Evolutionary conservation across 2,329 filamentous ascomycete genomes (phyloP).

Genomic region (Mariannaea sp.): DNA sequence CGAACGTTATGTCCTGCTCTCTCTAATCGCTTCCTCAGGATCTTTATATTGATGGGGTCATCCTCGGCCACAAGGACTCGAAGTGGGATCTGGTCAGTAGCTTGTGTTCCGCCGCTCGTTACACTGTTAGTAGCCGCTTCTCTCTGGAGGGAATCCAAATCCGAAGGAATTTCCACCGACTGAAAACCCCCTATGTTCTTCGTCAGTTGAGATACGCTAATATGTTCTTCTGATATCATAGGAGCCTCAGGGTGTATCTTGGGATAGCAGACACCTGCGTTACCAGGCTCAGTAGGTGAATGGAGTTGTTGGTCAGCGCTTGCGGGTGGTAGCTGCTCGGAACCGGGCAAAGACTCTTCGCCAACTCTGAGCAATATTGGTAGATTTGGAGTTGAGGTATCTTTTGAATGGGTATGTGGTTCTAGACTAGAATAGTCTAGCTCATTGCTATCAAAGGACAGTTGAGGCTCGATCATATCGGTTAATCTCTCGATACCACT

Average conservation of each 20-base stretch:
- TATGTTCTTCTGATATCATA: constrained; percentile 55
- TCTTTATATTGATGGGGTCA: constrained; percentile 83
- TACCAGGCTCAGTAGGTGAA: constrained; percentile 40
- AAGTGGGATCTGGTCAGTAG: constrained; percentile 44
- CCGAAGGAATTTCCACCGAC: constrained; percentile 46
- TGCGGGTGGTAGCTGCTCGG: constrained; percentile 2
- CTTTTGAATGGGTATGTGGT: constrained; percentile 19
- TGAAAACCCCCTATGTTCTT: constrained; percentile 42
- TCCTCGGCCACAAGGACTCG: constrained; percentile 83
- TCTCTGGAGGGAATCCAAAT: constrained; percentile 5
- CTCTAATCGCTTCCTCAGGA: constrained; percentile 79
- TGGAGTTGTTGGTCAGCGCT: constrained; percentile 27
- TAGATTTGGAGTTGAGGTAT: constrained; percentile 16
- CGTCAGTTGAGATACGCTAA: constrained; percentile 39
- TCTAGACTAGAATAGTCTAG: constrained; percentile 38
- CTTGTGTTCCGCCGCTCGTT: constrained; percentile 28
- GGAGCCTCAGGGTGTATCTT: constrained; percentile 54
- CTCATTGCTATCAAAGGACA: constrained; percentile 48
- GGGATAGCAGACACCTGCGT: constrained; percentile 48
- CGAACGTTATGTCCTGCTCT: constrained; percentile 73
- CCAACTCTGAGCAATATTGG: constrained; percentile 12
- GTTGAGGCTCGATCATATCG: constrained; percentile 69
- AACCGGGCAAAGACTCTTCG: constrained; percentile 23
- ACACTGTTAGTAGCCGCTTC: constrained; percentile 32
- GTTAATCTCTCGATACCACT: constrained; percentile 74